Conservation (phyloP, 345 rosid species). For the Salix dunnii region DNA sequence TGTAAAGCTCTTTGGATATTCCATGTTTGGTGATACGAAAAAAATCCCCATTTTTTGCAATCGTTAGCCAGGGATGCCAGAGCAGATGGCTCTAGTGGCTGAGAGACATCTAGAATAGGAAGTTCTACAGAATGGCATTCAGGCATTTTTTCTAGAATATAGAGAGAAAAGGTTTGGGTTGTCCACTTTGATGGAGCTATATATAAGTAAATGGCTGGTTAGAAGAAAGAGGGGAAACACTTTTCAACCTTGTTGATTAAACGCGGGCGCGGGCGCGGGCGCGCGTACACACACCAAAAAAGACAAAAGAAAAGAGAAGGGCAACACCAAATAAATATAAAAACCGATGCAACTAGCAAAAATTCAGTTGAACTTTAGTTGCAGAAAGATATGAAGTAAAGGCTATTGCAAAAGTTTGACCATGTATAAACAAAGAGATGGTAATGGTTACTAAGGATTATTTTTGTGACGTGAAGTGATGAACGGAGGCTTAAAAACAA, state of each 20-base stretch:
- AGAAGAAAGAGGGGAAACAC: background rate
- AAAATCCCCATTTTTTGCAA: constrained; percentile 44
- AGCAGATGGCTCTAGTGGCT: constrained; percentile 22
- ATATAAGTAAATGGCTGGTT: background rate
- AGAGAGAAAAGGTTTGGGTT: background rate
- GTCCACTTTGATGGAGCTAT: background rate
- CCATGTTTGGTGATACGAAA: constrained; percentile 42
- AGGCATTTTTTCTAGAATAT: constrained; percentile 5
- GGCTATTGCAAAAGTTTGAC: background rate
- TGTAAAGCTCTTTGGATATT: constrained; percentile 30
- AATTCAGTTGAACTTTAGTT: background rate
- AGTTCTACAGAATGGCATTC: constrained; percentile 28
- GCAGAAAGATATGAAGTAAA: background rate
- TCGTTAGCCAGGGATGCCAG: constrained; percentile 25
- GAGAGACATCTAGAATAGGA: constrained; percentile 34
- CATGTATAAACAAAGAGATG: background rate
- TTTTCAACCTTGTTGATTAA: background rate
- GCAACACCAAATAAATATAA: background rate
- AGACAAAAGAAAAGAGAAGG: background rate
- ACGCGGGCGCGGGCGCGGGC: too few species aligned
- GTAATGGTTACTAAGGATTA: too few species aligned
- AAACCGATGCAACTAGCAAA: background rate
- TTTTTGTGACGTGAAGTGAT: background rate
- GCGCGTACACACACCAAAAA: too few species aligned
- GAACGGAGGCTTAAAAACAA: background rate